A percentile compares a stretch with the other conserved stretches of the same genome.
These are phyloP conservation scores for Silene conica DNA, from an alignment of 148 eudicot genomes.

Conservation along the genomic window DNA sequence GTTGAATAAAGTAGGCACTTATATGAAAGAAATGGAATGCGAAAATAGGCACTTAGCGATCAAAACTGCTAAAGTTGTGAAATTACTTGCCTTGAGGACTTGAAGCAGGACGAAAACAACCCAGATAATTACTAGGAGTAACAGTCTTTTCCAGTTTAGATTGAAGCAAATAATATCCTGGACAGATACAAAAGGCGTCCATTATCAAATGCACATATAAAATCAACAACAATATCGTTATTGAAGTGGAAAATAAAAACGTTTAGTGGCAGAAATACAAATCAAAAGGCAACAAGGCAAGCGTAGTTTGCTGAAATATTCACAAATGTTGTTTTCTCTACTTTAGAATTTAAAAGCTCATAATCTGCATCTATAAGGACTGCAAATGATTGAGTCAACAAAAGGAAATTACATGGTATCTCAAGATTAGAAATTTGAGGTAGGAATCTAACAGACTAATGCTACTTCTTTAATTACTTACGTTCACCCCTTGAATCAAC, in stretches of 20 bases:
- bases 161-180: conserved; percentile 66
- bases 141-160: conserved; percentile 56
- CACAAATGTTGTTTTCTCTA: conserved; percentile 66
- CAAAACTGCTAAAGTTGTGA: background rate
- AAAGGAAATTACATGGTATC: too few species aligned
- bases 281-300: background rate
- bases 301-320: conserved; percentile 23
- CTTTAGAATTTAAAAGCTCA: conserved; percentile 58
- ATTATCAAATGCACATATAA: background rate
- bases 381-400: conserved; percentile 26
- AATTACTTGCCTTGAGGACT: conserved; percentile 63
- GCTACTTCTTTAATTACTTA: conserved; percentile 32
- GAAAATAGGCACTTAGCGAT: too few species aligned
- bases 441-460: background rate
- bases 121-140: conserved; percentile 60
- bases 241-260: background rate
- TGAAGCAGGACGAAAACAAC: conserved; percentile 68
- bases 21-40: too few species aligned
- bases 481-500: conserved; percentile 85
- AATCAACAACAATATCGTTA: too few species aligned
- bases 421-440: too few species aligned
- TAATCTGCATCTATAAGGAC: conserved; percentile 70
- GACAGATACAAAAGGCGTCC: background rate
- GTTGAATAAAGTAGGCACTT: too few species aligned
- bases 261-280: background rate